Evolutionary conservation across 1,139 yeast genomes (phyloP).

Genomic region (Suhomyces guaymorum): DNA sequence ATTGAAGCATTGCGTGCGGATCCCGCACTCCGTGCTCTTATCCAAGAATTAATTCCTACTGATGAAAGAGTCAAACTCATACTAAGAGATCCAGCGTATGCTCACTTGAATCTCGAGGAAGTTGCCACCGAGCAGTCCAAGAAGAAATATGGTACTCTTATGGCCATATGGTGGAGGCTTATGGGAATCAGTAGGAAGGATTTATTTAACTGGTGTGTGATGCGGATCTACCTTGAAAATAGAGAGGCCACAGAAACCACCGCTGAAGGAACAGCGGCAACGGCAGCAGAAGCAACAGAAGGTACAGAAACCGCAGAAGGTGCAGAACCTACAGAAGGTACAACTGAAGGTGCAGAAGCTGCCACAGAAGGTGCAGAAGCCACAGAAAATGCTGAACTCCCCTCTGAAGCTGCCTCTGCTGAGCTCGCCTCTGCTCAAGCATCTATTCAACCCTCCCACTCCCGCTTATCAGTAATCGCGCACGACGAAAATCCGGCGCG

Average conservation of each 20-base stretch:
- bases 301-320: not conserved
- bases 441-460: too few relatives aligned
- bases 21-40: conserved; percentile 40
- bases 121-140: conserved; percentile 42
- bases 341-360: not conserved
- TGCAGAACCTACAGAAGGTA: conserved; percentile 1
- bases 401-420: not conserved
- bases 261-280: not conserved
- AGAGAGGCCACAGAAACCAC: conserved; percentile 1
- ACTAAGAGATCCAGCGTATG: conserved; percentile 28
- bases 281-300: too few relatives aligned
- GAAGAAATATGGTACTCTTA: conserved; percentile 35
- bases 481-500: too few relatives aligned
- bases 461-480: too few relatives aligned
- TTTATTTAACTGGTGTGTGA: conserved; percentile 54
- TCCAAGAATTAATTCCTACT: conserved; percentile 44
- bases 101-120: conserved; percentile 40
- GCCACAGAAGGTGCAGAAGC: not conserved
- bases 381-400: not conserved
- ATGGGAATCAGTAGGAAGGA: conserved; percentile 55
- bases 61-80: conserved; percentile 42
- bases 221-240: conserved; percentile 33
- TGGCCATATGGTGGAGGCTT: conserved; percentile 50
- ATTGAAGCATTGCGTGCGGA: conserved; percentile 44
- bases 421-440: not conserved